Evolutionary conservation across 805 yeast species (phyloP).

Genomic region (Lipomyces chichibuensis): DNA sequence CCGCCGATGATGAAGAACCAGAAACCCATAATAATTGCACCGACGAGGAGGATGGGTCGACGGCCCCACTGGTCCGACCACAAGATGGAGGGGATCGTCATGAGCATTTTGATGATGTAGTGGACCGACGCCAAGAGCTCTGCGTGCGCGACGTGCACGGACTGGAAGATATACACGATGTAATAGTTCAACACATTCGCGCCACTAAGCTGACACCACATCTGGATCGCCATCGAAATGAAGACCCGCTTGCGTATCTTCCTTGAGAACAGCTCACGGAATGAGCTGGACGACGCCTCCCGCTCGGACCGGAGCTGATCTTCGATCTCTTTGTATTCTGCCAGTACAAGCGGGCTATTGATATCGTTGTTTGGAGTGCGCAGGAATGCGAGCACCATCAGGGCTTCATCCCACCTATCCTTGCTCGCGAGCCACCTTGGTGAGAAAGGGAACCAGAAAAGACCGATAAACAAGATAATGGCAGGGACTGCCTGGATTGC

Average conservation of each 20-base stretch:
- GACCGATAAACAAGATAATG: conserved; percentile 64
- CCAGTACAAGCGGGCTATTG: conserved; percentile 65
- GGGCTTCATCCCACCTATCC: conserved; percentile 55
- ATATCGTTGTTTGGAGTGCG: conserved; percentile 80
- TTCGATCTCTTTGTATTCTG: conserved; percentile 77
- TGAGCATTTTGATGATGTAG: conserved; percentile 52
- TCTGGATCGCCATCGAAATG: conserved; percentile 84
- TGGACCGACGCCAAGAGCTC: conserved; percentile 50
- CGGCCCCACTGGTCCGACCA: conserved; percentile 66
- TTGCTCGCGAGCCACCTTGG: conserved; percentile 88
- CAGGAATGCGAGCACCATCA: conserved; percentile 82
- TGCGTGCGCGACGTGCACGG: conserved; percentile 54
- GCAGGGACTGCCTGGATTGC: conserved; percentile 73
- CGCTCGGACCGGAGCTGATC: conserved; percentile 74
- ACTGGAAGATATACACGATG: conserved; percentile 50
- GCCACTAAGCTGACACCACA: conserved; percentile 44
- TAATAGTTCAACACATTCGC: conserved; percentile 54
- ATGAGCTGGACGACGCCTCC: conserved; percentile 48
- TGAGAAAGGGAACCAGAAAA: conserved; percentile 77
- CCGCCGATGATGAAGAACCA: conserved; percentile 20
- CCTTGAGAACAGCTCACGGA: neutral
- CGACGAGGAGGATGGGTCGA: conserved; percentile 60
- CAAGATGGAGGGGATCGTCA: conserved; percentile 58
- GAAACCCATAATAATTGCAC: conserved; percentile 62
- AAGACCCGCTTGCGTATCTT: conserved; percentile 79